Evolutionary conservation across 2,329 filamentous ascomycete genomes (phyloP).

Genomic region (Microascus cirrosus): DNA sequence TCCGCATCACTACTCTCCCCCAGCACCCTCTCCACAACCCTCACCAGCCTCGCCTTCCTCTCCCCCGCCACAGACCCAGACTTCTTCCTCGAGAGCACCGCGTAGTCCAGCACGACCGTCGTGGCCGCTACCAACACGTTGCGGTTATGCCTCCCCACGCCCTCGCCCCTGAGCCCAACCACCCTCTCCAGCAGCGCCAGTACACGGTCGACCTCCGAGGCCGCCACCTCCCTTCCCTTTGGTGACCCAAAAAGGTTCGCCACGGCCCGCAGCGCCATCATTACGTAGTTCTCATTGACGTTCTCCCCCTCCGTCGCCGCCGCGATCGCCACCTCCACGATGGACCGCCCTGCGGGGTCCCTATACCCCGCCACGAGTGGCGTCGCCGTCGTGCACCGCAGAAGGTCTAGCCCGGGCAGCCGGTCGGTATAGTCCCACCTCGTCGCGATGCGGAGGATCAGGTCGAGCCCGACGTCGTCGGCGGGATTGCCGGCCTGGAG

Average conservation of each 20-base stretch:
- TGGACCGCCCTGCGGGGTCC: constrained; percentile 38
- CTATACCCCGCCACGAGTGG: constrained; percentile 53
- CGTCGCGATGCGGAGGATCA: constrained; percentile 62
- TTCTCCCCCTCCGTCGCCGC: constrained; percentile 23
- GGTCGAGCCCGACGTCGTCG: constrained; percentile 40
- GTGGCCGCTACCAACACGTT: constrained; percentile 75
- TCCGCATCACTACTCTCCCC: constrained; percentile 63
- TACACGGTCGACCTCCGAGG: constrained; percentile 46
- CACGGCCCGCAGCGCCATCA: constrained; percentile 75
- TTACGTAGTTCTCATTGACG: constrained; percentile 66
- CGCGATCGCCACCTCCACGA: constrained; percentile 44
- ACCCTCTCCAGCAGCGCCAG: constrained; percentile 53
- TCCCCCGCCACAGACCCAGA: constrained; percentile 21
- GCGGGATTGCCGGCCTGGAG: constrained; percentile 48
- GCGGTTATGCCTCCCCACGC: constrained; percentile 50
- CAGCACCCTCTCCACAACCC: constrained; percentile 53
- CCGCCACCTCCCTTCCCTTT: constrained; percentile 56
- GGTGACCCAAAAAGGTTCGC: constrained; percentile 74
- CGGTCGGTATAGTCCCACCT: constrained; percentile 72
- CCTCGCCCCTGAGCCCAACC: constrained; percentile 34
- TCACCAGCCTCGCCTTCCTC: constrained; percentile 39
- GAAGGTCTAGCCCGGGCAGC: constrained; percentile 73
- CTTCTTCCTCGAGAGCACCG: constrained; percentile 46
- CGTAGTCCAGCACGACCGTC: constrained; percentile 75
- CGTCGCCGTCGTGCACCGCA: constrained; percentile 69